Evolutionary conservation across 1,284 basidiomycete species (phyloP), one percentile per base, ranked within the genome.

Genomic region (Rhodotorula glutinis): DNA sequence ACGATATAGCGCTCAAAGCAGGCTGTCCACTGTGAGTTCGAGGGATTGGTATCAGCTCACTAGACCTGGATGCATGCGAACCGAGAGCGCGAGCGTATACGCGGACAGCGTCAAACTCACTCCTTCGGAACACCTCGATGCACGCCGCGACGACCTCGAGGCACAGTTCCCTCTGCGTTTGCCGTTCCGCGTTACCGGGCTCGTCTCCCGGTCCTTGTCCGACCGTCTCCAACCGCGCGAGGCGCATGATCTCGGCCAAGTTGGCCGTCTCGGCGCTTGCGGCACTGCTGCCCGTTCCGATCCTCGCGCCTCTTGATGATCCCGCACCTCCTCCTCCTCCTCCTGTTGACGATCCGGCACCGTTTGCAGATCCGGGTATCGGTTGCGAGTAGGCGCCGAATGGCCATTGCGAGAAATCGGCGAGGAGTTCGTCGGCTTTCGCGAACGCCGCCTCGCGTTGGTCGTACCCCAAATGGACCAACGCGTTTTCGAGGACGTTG

Each of bases 401-500:
- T 7, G 93, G 93, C 92, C 92, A 97, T 38, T 83, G 83, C 40
- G 86, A 85, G 79, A 96, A 96, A 79, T 94, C 92, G 54, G 86
- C 87, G 38, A 97, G 82, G 44, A 96, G 86, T 74, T 96, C 93
- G 77, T 97, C 93, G 74, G 90, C 92, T 67, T 93, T 83, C 70
- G 86, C 86, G 77, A 96, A 94, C 41, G 92, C 92, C 1, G 86
- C 87, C 81, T 97, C 93, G 57, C 93, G 82, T 65, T 92, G 89
- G 78, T 96, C 93, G 75, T 94, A 96, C 16, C 86, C 87, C 38
- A 96, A 81, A 71, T 91, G 82, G 63, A 87, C 86, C 72, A 96
- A 88, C 19, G 91, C 92, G 75, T 95, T 95, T 77, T 96, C 93
- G 58, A 96, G 83, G n/a, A 97, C 93, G 76, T 88, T 91, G 21